phyloP scores from a whole-genome alignment of 208 protist species.

The Phytomonas francai region DNA sequence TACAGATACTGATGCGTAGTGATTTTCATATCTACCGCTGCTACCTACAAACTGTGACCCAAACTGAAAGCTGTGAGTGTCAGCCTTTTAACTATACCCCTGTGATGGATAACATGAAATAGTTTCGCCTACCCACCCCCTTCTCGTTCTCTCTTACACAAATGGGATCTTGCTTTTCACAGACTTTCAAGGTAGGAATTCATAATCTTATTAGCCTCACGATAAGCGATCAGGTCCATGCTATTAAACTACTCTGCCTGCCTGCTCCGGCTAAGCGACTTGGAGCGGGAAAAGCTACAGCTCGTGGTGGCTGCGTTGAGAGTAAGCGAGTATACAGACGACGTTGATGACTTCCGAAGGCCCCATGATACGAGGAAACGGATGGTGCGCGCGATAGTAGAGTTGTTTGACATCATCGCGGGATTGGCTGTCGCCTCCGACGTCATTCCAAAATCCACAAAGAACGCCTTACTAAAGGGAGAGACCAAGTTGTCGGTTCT shows the following conservation, averaged over 20 bases:
- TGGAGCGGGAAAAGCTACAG: conserved; percentile 78
- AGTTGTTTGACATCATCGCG: conserved; percentile 73
- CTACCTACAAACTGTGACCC: neutral
- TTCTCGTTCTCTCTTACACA: neutral
- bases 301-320: conserved; percentile 76
- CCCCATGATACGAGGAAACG: conserved; percentile 36
- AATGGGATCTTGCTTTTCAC: neutral
- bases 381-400: conserved; percentile 49
- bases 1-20: neutral
- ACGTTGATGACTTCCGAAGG: conserved; percentile 74
- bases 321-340: conserved; percentile 88
- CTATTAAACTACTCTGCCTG: conserved; percentile 5
- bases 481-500: conserved; percentile 24
- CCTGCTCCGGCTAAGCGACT: conserved; percentile 62
- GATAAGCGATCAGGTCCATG: neutral
- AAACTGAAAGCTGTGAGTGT: neutral
- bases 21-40: neutral
- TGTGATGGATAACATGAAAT: neutral
- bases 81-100: neutral
- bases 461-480: conserved; percentile 41
- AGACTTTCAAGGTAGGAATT: neutral
- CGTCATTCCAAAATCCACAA: conserved; percentile 43
- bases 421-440: conserved; percentile 76
- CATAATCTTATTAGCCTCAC: neutral
- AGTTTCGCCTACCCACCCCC: neutral